Conservation (phyloP, 1,139 yeast genomes). For the Keqinozyma sinolaborantium region DNA sequence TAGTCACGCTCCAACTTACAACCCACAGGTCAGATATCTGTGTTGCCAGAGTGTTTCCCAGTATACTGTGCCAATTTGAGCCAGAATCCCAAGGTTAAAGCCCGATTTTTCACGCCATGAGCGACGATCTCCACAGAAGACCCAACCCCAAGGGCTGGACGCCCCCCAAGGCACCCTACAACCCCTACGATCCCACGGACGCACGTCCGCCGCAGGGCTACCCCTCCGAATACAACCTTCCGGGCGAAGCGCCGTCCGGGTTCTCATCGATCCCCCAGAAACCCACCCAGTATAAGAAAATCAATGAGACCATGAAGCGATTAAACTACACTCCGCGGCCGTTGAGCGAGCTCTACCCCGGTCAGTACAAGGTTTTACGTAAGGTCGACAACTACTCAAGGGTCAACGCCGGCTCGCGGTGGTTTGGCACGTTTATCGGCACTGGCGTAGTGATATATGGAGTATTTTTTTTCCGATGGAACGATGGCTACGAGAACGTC, state of each 20-base stretch:
- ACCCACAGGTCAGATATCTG: too few species aligned
- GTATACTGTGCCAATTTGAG: too few species aligned
- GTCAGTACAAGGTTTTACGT: conserved; percentile 71
- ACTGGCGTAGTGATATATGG: conserved; percentile 51
- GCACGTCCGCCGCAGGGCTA: conserved; percentile 78
- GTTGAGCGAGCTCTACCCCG: conserved; percentile 67
- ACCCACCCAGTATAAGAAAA: conserved; percentile 66
- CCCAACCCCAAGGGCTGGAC: conserved; percentile 84
- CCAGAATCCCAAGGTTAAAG: too few species aligned
- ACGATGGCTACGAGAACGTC: conserved; percentile 76
- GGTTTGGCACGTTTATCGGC: conserved; percentile 47
- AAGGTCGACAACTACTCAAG: conserved; percentile 53
- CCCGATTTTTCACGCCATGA: too few species aligned
- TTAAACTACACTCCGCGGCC: conserved; percentile 82
- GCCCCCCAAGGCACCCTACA: conserved; percentile 79
- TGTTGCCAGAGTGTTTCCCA: too few species aligned
- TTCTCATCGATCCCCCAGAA: conserved; percentile 65
- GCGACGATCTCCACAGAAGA: conserved; percentile 37
- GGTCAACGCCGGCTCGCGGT: conserved; percentile 54
- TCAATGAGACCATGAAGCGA: conserved; percentile 69
- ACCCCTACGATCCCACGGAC: conserved; percentile 80
- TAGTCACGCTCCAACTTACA: too few species aligned
- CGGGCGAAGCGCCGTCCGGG: conserved; percentile 49
- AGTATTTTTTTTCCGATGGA: conserved; percentile 78
- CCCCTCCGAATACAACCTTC: conserved; percentile 71